Conservation (phyloP, 768 basidiomycete species). For the Hydnomerulius pinastri region DNA sequence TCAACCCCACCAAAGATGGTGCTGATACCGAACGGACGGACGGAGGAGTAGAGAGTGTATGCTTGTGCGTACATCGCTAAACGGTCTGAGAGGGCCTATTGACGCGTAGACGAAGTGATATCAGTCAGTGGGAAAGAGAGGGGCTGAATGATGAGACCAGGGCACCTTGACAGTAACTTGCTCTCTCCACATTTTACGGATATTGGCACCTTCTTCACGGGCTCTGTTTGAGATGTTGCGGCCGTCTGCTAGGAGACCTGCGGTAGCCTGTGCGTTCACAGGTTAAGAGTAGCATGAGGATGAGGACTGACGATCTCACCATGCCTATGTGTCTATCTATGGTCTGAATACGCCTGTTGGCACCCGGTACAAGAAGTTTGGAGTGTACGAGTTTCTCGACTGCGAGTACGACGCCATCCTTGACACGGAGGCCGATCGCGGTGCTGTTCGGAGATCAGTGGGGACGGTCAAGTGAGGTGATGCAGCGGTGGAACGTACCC, state of each 20-base stretch:
- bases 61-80: constrained; percentile 89
- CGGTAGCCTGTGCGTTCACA: constrained; percentile 66
- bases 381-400: constrained; percentile 98
- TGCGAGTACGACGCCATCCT: constrained; percentile 91
- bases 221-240: constrained; percentile 84
- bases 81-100: constrained; percentile 68
- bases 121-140: neutral
- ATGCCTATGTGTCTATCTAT: constrained; percentile 93
- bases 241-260: constrained; percentile 92
- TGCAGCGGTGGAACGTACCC: constrained; percentile 63
- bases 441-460: constrained; percentile 54
- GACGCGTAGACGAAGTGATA: too few relatives aligned
- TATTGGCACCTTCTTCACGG: constrained; percentile 76
- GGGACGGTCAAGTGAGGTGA: neutral
- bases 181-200: constrained; percentile 71
- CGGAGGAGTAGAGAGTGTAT: constrained; percentile 97
- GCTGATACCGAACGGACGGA: constrained; percentile 95
- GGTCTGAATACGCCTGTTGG: constrained; percentile 91
- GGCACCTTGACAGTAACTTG: constrained; percentile 79
- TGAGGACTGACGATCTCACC: constrained; percentile 43
- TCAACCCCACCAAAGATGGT: constrained; percentile 90
- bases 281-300: neutral
- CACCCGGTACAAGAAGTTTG: constrained; percentile 90
- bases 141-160: neutral
- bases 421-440: constrained; percentile 93